phyloP scores from a whole-genome alignment of 805 yeast species.

The Kodamaea kakaduensis region DNA sequence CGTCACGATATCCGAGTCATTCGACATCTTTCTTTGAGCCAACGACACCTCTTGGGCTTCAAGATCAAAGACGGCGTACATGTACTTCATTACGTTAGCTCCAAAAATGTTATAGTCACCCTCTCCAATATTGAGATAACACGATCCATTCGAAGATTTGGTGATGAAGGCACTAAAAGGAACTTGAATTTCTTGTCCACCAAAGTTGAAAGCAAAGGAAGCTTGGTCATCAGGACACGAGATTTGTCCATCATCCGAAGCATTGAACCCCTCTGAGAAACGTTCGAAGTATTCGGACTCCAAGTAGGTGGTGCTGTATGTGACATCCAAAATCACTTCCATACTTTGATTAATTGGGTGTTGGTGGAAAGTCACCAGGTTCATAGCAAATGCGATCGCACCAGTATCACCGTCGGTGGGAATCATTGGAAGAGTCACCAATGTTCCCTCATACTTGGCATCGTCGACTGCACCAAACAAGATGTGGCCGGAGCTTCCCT shows the following conservation, averaged over 20 bases:
- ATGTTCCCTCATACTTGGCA: conserved; percentile 51
- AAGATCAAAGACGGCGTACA: background rate
- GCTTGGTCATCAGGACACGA: too few relatives aligned
- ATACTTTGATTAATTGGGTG: too few relatives aligned
- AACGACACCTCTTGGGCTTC: background rate
- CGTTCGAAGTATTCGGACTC: too few relatives aligned
- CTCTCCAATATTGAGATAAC: conserved; percentile 5
- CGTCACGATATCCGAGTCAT: background rate
- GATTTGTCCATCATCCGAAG: too few relatives aligned
- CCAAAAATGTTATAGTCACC: conserved; percentile 25
- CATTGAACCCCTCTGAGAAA: too few relatives aligned
- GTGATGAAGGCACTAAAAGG: too few relatives aligned
- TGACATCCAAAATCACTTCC: too few relatives aligned
- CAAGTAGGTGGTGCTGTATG: too few relatives aligned
- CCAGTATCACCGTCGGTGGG: conserved; percentile 23
- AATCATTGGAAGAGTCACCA: conserved; percentile 24
- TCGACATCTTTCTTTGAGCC: background rate
- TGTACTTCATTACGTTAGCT: background rate
- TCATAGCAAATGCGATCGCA: too few relatives aligned
- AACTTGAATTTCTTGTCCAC: conserved; percentile 5
- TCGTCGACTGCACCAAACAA: conserved; percentile 72
- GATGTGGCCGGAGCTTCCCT: conserved; percentile 34
- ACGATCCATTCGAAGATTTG: too few relatives aligned
- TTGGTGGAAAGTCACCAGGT: too few relatives aligned
- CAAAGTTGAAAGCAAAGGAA: conserved; percentile 7